Base-by-base conservation (phyloP, 2,329 filamentous ascomycete genomes). In the Paraphaeosphaeria minitans region DNA sequence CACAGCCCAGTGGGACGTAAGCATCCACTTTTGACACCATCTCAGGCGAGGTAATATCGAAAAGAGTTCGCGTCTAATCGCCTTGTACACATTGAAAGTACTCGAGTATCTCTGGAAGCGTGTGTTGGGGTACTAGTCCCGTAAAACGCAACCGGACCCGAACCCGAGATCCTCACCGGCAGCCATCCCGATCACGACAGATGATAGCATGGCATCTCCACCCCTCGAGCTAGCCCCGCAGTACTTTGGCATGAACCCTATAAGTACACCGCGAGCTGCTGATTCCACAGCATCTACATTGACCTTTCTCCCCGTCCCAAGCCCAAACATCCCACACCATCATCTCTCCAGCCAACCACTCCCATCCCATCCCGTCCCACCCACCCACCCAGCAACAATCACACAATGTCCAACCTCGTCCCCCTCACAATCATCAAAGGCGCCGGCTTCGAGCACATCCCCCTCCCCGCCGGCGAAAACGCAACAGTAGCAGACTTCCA, bases 381-480 rank as follows among this genome's bases (percentile, higher is more conserved):
- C 24, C 24, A 42, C 6, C 24, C 24, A 27, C 24, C 24, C 24
- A 42, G 5, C 39, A n/a, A 9, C 16, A 42, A 42, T 16, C 39
- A 42, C n/a, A n/a, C n/a, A n/a, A n/a, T 61, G 12, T 41, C 22
- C 24, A 56, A 58, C 27, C 65, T 54, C n/a, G 61, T 68, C 14
- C 67, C 67, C 52, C 67, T 70, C 48, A 70, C 67, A 4, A 59
- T 70, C 50, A 65, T 70, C 56, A 70, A 70, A 48, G 67, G 66
- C 60, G 67, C 67, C 21, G 67, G 67, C 54, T 55, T 67, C 33
- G 67, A 68, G 39, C 60, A 55, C 59, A 70, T 70, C 39, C 65
- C 66, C 1, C 63, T 70, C n/a, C 67, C 67, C 1, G 48, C 62
- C 4, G 67, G 67, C 50, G 67, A 70, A 21, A 64, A 56, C 55